phyloP scores from a whole-genome alignment of 31 red algal species.

The Asparagopsis taxiformis region DNA sequence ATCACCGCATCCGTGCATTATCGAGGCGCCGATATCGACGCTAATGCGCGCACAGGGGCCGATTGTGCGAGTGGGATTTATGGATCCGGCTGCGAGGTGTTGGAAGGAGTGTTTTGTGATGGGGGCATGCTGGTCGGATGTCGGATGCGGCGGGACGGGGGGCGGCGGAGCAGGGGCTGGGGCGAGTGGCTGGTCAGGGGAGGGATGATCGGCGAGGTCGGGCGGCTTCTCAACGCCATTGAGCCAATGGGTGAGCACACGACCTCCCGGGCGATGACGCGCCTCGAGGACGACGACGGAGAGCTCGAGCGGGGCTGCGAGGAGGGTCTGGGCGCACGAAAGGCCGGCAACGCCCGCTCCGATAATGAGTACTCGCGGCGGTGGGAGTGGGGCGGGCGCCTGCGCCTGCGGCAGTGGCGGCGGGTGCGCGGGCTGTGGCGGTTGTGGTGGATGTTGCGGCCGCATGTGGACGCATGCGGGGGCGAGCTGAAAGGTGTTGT shows the following conservation, averaged over 20 bases:
- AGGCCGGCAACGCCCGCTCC: slow-evolving; percentile 60
- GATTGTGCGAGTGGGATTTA: slow-evolving; percentile 1
- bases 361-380: slow-evolving; percentile 47
- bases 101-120: slow-evolving; percentile 18
- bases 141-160: neutral
- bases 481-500: neutral
- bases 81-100: slow-evolving; percentile 13
- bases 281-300: slow-evolving; percentile 53
- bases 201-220: too few relatives aligned
- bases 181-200: too few relatives aligned
- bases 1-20: slow-evolving; percentile 67
- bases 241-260: slow-evolving; percentile 52
- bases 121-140: neutral
- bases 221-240: slow-evolving; percentile 9
- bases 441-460: neutral
- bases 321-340: slow-evolving; percentile 29
- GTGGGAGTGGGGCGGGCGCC: slow-evolving; percentile 2
- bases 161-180: neutral
- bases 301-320: slow-evolving; percentile 2
- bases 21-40: slow-evolving; percentile 63
- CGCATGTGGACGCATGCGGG: neutral
- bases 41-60: slow-evolving; percentile 3
- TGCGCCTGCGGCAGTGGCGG: neutral
- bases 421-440: neutral
- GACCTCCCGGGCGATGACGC: slow-evolving; percentile 44